Percentiles rank a stretch among this genome's conserved stretches.
Evolutionary conservation across 2,329 filamentous ascomycete genomes (phyloP).

Genomic region (Akanthomyces dipterigenus): DNA sequence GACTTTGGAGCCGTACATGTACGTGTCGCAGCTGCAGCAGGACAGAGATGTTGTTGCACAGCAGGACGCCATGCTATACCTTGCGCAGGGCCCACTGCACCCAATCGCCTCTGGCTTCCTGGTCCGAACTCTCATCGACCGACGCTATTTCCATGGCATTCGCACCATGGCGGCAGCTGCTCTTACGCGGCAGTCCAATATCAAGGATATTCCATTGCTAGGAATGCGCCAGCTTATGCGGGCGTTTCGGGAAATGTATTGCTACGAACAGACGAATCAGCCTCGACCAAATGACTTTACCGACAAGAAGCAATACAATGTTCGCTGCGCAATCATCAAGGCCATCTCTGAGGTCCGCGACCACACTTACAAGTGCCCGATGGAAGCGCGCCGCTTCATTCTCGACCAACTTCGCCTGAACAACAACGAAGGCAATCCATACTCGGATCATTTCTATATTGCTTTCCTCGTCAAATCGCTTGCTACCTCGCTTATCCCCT

Average conservation of each 20-base stretch:
- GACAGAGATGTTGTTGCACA: slow-evolving; percentile 94
- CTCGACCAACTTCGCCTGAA: slow-evolving; percentile 88
- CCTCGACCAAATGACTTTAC: slow-evolving; percentile 87
- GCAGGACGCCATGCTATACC: slow-evolving; percentile 68
- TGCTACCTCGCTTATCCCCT: slow-evolving; percentile 50
- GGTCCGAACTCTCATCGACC: slow-evolving; percentile 82
- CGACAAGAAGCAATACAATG: slow-evolving; percentile 75
- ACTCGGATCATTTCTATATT: slow-evolving; percentile 85
- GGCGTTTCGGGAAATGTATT: slow-evolving; percentile 83
- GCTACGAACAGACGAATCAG: slow-evolving; percentile 68
- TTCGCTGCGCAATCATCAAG: slow-evolving; percentile 76
- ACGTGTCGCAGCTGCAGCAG: slow-evolving; percentile 92
- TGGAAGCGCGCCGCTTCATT: slow-evolving; percentile 73
- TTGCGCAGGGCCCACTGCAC: slow-evolving; percentile 60
- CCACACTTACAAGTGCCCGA: slow-evolving; percentile 65
- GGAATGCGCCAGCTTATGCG: slow-evolving; percentile 79
- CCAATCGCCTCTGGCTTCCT: slow-evolving; percentile 84
- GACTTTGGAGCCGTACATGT: slow-evolving; percentile 93
- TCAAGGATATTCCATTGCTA: slow-evolving; percentile 61
- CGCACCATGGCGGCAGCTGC: slow-evolving; percentile 76
- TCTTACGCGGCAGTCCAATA: slow-evolving; percentile 67
- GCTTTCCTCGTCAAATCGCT: slow-evolving; percentile 65
- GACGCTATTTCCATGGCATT: slow-evolving; percentile 89
- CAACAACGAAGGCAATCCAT: slow-evolving; percentile 85
- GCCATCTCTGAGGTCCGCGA: slow-evolving; percentile 76